phyloP scores from a whole-genome alignment of 257 asterid genomes.

The Nicotiana otophora region DNA sequence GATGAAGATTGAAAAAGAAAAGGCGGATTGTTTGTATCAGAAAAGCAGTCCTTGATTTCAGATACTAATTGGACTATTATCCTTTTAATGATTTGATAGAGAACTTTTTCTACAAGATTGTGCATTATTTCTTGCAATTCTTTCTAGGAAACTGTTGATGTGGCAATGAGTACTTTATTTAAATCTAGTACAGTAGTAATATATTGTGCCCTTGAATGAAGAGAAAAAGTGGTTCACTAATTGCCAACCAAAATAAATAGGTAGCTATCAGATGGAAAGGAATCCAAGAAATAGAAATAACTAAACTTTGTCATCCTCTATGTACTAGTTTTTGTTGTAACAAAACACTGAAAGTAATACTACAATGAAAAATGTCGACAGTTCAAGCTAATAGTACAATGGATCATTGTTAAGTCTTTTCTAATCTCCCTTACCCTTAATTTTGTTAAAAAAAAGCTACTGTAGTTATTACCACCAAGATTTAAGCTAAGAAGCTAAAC shows the following conservation, averaged over 20 bases:
- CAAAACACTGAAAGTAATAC: too few species aligned
- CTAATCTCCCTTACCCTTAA: too few species aligned
- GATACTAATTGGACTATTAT: neutral
- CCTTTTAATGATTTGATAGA: neutral
- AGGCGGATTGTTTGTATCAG: neutral
- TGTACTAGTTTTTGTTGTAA: neutral
- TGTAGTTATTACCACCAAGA: too few species aligned
- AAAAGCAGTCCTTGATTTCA: neutral
- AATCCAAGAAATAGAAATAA: neutral
- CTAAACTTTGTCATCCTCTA: neutral
- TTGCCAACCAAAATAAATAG: neutral
- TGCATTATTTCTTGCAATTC: neutral
- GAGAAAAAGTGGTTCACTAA: neutral
- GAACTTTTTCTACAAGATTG: neutral
- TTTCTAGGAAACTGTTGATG: neutral
- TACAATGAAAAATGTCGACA: too few species aligned
- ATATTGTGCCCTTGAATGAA: neutral
- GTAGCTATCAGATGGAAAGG: neutral
- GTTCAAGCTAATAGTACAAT: too few species aligned
- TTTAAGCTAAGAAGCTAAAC: conserved; percentile 15
- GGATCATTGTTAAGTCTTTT: too few species aligned
- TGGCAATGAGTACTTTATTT: neutral
- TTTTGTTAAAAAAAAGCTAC: too few species aligned
- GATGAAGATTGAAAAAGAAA: neutral
- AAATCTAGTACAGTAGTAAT: neutral